These are phyloP conservation scores for Penicillium antarcticum DNA, from an alignment of 495 filamentous ascomycete genomes.

Conservation along the genomic window DNA sequence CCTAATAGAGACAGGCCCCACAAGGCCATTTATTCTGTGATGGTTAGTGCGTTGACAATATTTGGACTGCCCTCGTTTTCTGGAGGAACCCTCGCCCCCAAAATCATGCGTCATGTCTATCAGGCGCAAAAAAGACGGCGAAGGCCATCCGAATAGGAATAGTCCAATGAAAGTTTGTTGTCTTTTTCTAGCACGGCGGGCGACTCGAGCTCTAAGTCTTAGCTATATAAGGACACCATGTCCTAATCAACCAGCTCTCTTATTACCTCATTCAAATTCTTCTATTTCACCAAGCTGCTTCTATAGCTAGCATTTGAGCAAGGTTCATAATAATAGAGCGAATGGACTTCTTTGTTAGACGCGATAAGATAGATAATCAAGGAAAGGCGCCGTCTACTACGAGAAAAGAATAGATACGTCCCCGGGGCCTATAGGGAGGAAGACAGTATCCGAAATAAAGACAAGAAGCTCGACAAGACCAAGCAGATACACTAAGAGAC, in stretches of 20 bases:
- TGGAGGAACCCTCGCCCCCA: too few relatives aligned
- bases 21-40: background rate
- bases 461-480: slow-evolving; percentile 3
- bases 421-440: slow-evolving; percentile 3
- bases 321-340: background rate
- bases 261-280: background rate
- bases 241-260: background rate
- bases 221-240: too few relatives aligned
- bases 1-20: background rate
- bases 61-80: too few relatives aligned
- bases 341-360: background rate
- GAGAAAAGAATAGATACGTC: slow-evolving; percentile 4
- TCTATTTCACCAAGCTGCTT: background rate
- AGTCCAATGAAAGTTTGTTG: too few relatives aligned
- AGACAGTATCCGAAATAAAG: slow-evolving; percentile 9
- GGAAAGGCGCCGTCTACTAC: slow-evolving; percentile 3
- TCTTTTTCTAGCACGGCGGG: too few relatives aligned
- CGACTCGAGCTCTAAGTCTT: too few relatives aligned
- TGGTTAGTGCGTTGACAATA: too few relatives aligned
- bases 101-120: too few relatives aligned
- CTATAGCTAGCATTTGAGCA: background rate
- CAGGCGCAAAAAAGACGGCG: too few relatives aligned
- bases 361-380: slow-evolving; percentile 1
- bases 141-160: too few relatives aligned
- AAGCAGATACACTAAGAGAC: background rate